Conservation (phyloP, 768 basidiomycete genomes). For the Phaffia australis region DNA sequence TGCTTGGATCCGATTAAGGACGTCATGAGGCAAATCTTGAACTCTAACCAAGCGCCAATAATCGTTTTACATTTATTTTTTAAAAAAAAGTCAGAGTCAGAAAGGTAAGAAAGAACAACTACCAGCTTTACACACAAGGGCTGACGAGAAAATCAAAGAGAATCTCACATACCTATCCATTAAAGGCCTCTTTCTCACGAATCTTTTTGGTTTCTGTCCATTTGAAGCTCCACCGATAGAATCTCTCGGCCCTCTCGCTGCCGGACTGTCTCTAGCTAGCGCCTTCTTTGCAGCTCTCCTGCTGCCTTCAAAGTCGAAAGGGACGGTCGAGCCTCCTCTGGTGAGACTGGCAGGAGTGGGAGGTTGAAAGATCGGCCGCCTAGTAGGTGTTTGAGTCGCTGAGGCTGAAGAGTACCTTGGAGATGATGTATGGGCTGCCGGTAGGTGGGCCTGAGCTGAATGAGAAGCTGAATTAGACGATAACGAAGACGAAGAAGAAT, state of each 20-base stretch:
- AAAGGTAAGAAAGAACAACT: neutral
- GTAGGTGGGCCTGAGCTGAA: neutral
- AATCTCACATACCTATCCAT: conserved; percentile 12
- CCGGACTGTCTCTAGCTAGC: conserved; percentile 1
- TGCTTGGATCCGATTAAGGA: conserved; percentile 13
- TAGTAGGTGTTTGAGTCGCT: no score
- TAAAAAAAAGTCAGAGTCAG: neutral
- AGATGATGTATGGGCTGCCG: no score
- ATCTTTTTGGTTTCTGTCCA: conserved; percentile 6
- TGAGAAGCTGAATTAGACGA: no score
- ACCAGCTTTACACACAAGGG: neutral
- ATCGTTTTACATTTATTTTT: neutral
- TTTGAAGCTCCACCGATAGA: neutral
- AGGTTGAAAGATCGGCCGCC: neutral
- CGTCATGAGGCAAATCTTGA: conserved; percentile 7
- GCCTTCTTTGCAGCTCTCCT: conserved; percentile 16
- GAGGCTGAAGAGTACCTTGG: no score
- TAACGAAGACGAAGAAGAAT: no score
- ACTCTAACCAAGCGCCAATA: neutral
- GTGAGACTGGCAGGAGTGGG: conserved; percentile 18
- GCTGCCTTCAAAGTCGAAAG: conserved; percentile 23
- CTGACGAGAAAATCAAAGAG: neutral
- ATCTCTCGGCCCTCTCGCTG: neutral
- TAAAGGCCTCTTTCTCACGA: conserved; percentile 17
- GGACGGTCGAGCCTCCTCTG: conserved; percentile 18